Conservation (phyloP, 768 basidiomycete species). For the Clitopilus passeckerianus region DNA sequence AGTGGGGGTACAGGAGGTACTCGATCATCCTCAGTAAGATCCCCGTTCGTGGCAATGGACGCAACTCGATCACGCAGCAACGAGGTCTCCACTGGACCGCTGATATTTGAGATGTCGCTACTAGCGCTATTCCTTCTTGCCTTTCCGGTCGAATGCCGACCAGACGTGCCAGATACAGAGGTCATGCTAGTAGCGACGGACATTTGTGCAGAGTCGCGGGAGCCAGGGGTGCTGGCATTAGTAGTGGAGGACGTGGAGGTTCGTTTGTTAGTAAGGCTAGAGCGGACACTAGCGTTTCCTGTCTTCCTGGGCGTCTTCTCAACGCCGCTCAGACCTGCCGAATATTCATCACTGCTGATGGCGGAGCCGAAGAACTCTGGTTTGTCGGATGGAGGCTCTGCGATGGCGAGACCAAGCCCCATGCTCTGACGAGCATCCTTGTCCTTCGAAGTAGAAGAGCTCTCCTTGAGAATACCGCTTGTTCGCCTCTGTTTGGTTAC, state of each 20-base stretch:
- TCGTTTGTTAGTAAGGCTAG: conserved; percentile 81
- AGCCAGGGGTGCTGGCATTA: conserved; percentile 77
- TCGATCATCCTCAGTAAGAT: conserved; percentile 51
- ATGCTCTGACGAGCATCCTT: conserved; percentile 36
- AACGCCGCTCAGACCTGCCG: conserved; percentile 30
- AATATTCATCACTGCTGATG: conserved; percentile 57
- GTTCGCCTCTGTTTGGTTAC: conserved; percentile 32
- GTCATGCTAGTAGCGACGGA: conserved; percentile 76
- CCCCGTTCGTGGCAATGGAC: conserved; percentile 52
- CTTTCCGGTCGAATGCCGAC: conserved; percentile 67
- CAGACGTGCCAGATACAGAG: conserved; percentile 67
- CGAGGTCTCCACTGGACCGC: conserved; percentile 63
- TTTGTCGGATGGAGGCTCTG: conserved; percentile 29
- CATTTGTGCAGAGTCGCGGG: conserved; percentile 82
- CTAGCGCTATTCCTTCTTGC: conserved; percentile 78
- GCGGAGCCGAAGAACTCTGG: conserved; percentile 37
- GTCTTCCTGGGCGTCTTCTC: conserved; percentile 73
- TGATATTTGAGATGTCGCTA: conserved; percentile 70
- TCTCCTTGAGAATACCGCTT: conserved; percentile 36
- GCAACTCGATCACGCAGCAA: conserved; percentile 66
- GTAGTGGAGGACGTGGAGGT: conserved; percentile 88
- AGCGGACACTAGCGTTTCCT: conserved; percentile 48
- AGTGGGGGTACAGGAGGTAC: conserved; percentile 95
- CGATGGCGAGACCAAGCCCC: conserved; percentile 27
- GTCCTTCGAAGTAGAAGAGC: conserved; percentile 37